Conservation (phyloP, 495 filamentous ascomycete genomes). For the Chaetomidium leptoderma region DNA sequence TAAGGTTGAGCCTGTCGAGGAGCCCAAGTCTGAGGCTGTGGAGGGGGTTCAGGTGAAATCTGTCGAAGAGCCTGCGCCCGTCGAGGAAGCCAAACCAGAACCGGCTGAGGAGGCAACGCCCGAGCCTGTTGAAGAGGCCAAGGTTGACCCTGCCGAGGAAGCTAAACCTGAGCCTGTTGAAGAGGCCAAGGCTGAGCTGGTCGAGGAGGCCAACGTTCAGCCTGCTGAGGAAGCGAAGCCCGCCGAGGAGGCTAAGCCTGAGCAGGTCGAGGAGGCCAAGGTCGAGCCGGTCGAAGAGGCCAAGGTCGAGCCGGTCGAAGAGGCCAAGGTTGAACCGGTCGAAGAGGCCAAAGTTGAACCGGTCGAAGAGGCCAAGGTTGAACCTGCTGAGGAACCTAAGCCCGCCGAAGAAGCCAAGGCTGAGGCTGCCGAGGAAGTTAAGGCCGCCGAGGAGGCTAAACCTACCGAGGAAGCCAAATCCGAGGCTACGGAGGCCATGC, state of each 20-base stretch:
- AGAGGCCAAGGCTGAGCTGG: constrained; percentile 9
- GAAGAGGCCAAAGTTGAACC: too few species aligned
- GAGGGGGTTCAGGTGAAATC: neutral
- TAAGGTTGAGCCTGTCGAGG: neutral
- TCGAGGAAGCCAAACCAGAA: constrained; percentile 4
- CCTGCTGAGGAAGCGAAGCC: constrained; percentile 9
- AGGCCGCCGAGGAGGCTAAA: too few species aligned
- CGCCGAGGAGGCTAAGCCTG: constrained; percentile 7
- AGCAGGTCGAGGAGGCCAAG: constrained; percentile 17
- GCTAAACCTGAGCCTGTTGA: constrained; percentile 1
- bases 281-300: neutral
- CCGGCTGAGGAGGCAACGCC: constrained; percentile 11
- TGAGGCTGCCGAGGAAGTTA: too few species aligned
- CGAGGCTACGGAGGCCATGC: constrained; percentile 5
- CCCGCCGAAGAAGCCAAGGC: too few species aligned
- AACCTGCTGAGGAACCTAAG: too few species aligned
- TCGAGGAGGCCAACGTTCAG: constrained; percentile 13
- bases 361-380: too few species aligned
- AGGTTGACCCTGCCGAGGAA: neutral
- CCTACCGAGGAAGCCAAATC: constrained; percentile 10
- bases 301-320: constrained; percentile 6
- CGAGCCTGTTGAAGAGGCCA: constrained; percentile 5
- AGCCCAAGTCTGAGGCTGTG: neutral
- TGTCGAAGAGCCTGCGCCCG: constrained; percentile 1
- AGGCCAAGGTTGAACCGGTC: too few species aligned